Percentiles rank a stretch among this genome's conserved stretches.
These are phyloP conservation scores for Gossypium schwendimanii DNA, from an alignment of 441 rosid species.

Conservation along the genomic window DNA sequence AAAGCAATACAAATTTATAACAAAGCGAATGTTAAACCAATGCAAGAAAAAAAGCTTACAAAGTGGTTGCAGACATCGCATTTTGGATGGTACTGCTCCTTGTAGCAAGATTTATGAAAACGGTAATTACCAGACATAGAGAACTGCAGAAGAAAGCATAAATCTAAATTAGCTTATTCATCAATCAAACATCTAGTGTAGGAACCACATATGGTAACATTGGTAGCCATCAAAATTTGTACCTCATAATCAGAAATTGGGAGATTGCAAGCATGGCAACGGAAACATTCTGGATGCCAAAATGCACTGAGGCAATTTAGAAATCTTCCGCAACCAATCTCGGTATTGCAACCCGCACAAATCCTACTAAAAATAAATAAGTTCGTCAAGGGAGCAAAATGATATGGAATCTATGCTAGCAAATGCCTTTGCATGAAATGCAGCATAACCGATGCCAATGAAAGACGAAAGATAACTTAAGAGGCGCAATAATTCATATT, in stretches of 20 bases:
- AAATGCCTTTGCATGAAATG: background rate
- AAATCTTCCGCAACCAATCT: conserved; percentile 5
- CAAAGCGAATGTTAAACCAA: conserved; percentile 3
- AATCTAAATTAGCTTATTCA: conserved; percentile 20
- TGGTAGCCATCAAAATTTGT: background rate
- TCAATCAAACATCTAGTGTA: conserved; percentile 10
- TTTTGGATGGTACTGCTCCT: conserved; percentile 67
- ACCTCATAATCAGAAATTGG: conserved; percentile 7
- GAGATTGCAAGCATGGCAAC: conserved; percentile 7
- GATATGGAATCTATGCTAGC: background rate
- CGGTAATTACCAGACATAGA: conserved; percentile 63
- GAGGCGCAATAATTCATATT: background rate
- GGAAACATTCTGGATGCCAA: conserved; percentile 9
- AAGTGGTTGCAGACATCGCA: conserved; percentile 70
- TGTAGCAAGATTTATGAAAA: conserved; percentile 65
- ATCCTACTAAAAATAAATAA: conserved; percentile 33
- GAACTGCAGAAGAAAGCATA: conserved; percentile 37
- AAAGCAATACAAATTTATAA: background rate
- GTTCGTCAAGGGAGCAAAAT: conserved; percentile 9
- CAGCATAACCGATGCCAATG: background rate
- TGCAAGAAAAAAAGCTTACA: conserved; percentile 35
- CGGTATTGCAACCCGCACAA: conserved; percentile 25
- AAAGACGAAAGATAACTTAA: background rate
- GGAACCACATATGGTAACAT: background rate
- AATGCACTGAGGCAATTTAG: conserved; percentile 7